Evolutionary conservation across 1,284 basidiomycete genomes (phyloP).

Genomic region (Cutaneotrichosporon curvatum): DNA sequence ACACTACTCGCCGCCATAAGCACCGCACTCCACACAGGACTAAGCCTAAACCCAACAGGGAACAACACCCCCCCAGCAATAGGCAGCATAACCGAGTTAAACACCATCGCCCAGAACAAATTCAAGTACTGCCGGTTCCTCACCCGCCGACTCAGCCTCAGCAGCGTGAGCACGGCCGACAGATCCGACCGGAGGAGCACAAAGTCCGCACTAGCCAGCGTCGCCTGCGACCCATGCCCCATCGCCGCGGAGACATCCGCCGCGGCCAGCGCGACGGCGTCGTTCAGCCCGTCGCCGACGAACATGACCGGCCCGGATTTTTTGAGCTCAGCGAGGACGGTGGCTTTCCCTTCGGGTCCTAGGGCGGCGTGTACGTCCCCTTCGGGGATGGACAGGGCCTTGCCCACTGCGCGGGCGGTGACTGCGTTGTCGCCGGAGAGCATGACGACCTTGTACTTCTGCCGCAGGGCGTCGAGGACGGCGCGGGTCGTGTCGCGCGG

Average conservation of each 20-base stretch:
- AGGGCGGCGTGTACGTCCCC: constrained; percentile 79
- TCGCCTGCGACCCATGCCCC: constrained; percentile 92
- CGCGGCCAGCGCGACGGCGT: constrained; percentile 90
- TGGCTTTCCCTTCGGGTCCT: constrained; percentile 86
- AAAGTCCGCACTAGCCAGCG: constrained; percentile 94
- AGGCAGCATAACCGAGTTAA: constrained; percentile 92
- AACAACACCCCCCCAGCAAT: constrained; percentile 95
- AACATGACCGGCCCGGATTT: constrained; percentile 58
- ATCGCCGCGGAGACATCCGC: constrained; percentile 93
- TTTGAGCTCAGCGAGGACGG: constrained; percentile 48
- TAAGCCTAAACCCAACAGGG: constrained; percentile 76
- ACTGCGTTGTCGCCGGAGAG: constrained; percentile 80
- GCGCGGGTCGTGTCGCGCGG: constrained; percentile 73
- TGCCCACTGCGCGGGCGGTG: constrained; percentile 78
- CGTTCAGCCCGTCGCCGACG: constrained; percentile 99
- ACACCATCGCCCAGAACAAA: constrained; percentile 84
- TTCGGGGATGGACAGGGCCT: constrained; percentile 70
- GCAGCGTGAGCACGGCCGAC: constrained; percentile 88
- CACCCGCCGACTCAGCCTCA: constrained; percentile 81
- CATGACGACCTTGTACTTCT: constrained; percentile 82
- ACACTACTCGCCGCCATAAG: constrained; percentile 99
- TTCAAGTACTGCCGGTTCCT: constrained; percentile 79
- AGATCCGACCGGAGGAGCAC: constrained; percentile 95
- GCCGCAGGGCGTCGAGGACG: constrained; percentile 67
- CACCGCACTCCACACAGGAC: constrained; percentile 94